These are phyloP conservation scores for Tricladium varicosporioides DNA, from an alignment of 2,329 filamentous ascomycete species.

Conservation along the genomic window DNA sequence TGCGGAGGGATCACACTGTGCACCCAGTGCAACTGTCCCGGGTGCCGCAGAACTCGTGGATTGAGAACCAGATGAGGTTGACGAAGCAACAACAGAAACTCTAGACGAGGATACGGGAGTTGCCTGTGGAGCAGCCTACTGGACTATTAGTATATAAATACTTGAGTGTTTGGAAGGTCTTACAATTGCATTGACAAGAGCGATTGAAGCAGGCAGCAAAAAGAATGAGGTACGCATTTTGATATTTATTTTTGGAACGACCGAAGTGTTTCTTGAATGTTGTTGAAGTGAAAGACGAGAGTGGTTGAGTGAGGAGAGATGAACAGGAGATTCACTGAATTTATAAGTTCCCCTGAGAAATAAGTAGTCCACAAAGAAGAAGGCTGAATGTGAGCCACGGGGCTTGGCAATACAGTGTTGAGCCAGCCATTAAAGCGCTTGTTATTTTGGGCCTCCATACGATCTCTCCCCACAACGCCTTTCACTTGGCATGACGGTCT, in stretches of 20 bases:
- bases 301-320: no score
- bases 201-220: constrained; percentile 2
- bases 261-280: not conserved
- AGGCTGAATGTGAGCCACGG: no score
- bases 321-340: no score
- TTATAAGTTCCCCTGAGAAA: no score
- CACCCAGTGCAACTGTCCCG: not conserved
- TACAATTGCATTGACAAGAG: not conserved
- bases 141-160: not conserved
- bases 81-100: not conserved
- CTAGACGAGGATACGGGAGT: no score
- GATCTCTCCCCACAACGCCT: no score
- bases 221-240: constrained; percentile 8
- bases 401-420: no score
- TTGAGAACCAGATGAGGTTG: not conserved
- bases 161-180: not conserved
- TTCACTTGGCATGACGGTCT: no score
- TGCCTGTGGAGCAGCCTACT: not conserved
- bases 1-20: not conserved
- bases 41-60: not conserved
- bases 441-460: no score
- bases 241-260: not conserved
- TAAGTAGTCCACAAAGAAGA: no score
- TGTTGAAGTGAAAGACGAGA: no score
- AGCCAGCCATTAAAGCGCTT: no score